A percentile compares a stretch with the other conserved stretches of the same genome.
Evolutionary conservation across 2,329 filamentous ascomycete species (phyloP).

Genomic region (Beauveria australis): DNA sequence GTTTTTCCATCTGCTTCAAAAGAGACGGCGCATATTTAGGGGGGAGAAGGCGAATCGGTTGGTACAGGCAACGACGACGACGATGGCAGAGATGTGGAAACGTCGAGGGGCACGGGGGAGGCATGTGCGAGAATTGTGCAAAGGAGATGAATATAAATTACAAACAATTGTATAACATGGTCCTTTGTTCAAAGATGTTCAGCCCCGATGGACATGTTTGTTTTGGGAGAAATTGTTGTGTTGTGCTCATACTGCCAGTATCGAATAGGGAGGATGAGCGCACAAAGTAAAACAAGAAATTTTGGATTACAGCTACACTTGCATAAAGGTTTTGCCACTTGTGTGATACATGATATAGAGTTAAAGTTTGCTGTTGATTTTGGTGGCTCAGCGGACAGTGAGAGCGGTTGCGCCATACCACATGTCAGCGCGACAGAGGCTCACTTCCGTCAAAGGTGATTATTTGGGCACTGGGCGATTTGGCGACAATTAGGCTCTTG

Average conservation of each 20-base stretch:
- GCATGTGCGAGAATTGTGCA: background rate
- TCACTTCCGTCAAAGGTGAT: no score
- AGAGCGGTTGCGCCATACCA: background rate
- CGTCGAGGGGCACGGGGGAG: background rate
- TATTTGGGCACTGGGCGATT: background rate
- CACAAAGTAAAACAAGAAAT: background rate
- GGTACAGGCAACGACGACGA: background rate
- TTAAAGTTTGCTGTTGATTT: background rate
- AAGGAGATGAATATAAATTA: slow-evolving; percentile 4
- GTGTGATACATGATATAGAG: background rate
- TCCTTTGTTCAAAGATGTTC: background rate
- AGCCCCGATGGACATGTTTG: no score
- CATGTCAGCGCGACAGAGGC: background rate
- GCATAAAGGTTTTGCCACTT: background rate
- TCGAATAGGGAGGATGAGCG: background rate
- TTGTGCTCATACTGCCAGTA: background rate
- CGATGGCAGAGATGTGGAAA: background rate
- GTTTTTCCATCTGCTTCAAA: background rate
- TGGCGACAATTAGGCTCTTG: background rate
- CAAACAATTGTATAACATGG: slow-evolving; percentile 4
- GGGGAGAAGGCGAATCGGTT: background rate
- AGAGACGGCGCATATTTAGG: slow-evolving; percentile 1
- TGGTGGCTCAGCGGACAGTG: background rate
- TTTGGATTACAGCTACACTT: background rate
- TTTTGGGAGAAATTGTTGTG: no score